Conservation (phyloP, 2,329 filamentous ascomycete genomes). For the Botrytis deweyae region DNA sequence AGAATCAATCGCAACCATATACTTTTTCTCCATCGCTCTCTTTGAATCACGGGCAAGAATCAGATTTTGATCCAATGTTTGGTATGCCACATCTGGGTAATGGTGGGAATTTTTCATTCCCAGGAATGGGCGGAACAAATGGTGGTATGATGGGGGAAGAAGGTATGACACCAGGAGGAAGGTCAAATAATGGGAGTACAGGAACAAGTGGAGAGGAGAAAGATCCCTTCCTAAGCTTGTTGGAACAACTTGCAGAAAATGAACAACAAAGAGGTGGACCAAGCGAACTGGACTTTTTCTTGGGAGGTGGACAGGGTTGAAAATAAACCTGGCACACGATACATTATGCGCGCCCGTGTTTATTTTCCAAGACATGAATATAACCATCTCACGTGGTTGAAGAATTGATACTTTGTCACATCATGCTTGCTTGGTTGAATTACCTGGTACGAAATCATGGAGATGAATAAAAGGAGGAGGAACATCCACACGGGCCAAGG, state of each 20-base stretch:
- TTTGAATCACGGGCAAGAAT: slow-evolving; percentile 27
- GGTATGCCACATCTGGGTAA: slow-evolving; percentile 52
- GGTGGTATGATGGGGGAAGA: slow-evolving; percentile 41
- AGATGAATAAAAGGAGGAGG: neutral
- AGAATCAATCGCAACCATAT: slow-evolving; percentile 15
- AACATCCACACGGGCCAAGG: neutral
- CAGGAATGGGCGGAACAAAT: slow-evolving; percentile 53
- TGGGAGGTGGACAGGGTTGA: slow-evolving; percentile 41
- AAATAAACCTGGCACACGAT: neutral
- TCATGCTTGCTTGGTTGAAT: neutral
- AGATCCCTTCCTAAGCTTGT: slow-evolving; percentile 74
- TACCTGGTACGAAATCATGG: neutral
- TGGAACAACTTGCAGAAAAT: slow-evolving; percentile 82
- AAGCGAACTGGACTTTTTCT: slow-evolving; percentile 76
- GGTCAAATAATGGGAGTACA: slow-evolving; percentile 52
- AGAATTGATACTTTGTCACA: neutral
- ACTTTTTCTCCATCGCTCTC: slow-evolving; percentile 31
- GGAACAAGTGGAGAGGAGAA: slow-evolving; percentile 62
- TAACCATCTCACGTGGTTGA: neutral
- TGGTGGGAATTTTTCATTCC: slow-evolving; percentile 44
- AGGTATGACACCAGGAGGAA: slow-evolving; percentile 44
- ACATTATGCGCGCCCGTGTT: too few species aligned
- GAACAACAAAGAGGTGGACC: slow-evolving; percentile 68
- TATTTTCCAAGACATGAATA: neutral
- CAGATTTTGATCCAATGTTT: slow-evolving; percentile 60